Evolutionary conservation across 2,329 filamentous ascomycete genomes (phyloP).

Genomic region (Botrytis squamosa): DNA sequence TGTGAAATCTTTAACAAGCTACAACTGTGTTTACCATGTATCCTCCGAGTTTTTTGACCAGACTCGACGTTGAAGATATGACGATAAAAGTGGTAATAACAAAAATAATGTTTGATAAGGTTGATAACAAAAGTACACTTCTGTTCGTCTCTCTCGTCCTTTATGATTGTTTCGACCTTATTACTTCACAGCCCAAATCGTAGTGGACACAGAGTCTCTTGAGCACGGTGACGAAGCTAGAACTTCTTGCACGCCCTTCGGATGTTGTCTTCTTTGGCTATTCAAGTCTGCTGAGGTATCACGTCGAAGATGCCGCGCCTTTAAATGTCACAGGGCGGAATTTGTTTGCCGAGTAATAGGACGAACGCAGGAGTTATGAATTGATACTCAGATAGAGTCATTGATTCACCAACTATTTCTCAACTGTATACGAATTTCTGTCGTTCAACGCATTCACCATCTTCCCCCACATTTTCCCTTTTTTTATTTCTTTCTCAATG

Average conservation of each 20-base stretch:
- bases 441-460: neutral
- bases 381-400: neutral
- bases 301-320: neutral
- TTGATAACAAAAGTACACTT: neutral
- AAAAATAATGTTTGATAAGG: too few relatives aligned
- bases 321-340: neutral
- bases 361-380: too few relatives aligned
- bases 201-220: neutral
- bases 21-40: neutral
- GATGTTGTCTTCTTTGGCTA: too few relatives aligned
- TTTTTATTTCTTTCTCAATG: neutral
- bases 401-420: neutral
- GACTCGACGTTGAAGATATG: neutral
- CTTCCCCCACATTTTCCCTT: neutral
- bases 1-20: neutral
- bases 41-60: neutral
- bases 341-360: rapidly evolving
- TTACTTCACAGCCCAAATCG: rapidly evolving
- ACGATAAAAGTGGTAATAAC: neutral
- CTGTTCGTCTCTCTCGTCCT: rapidly evolving
- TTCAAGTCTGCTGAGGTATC: neutral
- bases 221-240: too few relatives aligned
- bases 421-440: neutral
- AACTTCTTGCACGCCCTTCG: neutral
- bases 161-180: rapidly evolving